Conservation (phyloP, 1,284 basidiomycete genomes). For the Malassezia globosa region DNA sequence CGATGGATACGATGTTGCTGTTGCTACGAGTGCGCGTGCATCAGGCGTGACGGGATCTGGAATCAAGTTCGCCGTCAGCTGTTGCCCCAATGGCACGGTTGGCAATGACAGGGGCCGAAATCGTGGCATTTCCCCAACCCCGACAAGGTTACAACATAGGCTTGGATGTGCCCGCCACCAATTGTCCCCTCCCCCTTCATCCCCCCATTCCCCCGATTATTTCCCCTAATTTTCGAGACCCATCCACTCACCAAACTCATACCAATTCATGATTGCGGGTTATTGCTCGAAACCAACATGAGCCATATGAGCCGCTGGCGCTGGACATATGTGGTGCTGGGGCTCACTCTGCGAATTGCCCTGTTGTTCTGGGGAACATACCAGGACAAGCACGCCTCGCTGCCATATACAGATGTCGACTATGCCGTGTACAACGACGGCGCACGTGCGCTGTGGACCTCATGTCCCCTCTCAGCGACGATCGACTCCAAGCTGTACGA, state of each 20-base stretch:
- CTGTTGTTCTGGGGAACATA: slow-evolving; percentile 76
- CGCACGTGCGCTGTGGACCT: slow-evolving; percentile 48
- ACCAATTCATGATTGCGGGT: too few relatives aligned
- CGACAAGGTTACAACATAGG: too few relatives aligned
- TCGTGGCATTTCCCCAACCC: neutral
- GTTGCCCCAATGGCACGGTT: slow-evolving; percentile 54
- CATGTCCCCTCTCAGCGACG: slow-evolving; percentile 29
- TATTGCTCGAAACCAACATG: too few relatives aligned
- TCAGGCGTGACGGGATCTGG: slow-evolving; percentile 57
- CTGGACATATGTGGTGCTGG: slow-evolving; percentile 45
- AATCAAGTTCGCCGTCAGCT: slow-evolving; percentile 60
- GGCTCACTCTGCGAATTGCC: slow-evolving; percentile 56
- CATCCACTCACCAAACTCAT: neutral
- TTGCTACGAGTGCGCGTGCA: slow-evolving; percentile 53
- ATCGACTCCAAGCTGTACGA: slow-evolving; percentile 21
- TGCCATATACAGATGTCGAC: slow-evolving; percentile 95
- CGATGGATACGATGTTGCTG: slow-evolving; percentile 29
- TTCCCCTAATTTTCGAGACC: too few relatives aligned
- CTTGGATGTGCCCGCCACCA: neutral
- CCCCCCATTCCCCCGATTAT: slow-evolving; percentile 1
- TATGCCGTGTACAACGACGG: slow-evolving; percentile 93
- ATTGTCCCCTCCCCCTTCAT: neutral
- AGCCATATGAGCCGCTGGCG: too few relatives aligned
- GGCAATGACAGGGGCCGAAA: slow-evolving; percentile 51
- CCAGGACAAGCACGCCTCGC: slow-evolving; percentile 67